Conservation (phyloP, 208 protist species). For the Crithidia brevicula region DNA sequence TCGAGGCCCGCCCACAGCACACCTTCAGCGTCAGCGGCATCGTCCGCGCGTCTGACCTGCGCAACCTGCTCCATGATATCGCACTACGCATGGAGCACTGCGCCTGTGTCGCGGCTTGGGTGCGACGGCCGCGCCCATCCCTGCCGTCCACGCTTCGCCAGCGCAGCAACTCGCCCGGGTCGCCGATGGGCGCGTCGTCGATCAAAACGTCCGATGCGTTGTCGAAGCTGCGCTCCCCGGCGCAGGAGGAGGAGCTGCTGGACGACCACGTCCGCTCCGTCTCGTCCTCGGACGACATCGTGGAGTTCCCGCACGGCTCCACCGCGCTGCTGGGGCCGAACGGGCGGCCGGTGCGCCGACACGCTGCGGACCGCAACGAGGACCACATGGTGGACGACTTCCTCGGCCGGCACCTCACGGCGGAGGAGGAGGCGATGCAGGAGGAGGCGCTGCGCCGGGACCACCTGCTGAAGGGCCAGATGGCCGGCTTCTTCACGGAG, state of each 20-base stretch:
- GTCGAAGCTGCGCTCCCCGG: slow-evolving; percentile 6
- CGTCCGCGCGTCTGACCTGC: slow-evolving; percentile 41
- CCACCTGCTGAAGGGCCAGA: slow-evolving; percentile 46
- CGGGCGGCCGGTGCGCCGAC: slow-evolving; percentile 29
- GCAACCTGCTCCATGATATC: slow-evolving; percentile 42
- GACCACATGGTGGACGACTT: slow-evolving; percentile 20
- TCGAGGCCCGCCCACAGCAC: slow-evolving; percentile 35
- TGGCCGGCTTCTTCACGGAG: slow-evolving; percentile 60
- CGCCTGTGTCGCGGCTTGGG: slow-evolving; percentile 51
- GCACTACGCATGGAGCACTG: slow-evolving; percentile 45
- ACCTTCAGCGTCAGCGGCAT: slow-evolving; percentile 50
- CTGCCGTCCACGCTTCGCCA: neutral
- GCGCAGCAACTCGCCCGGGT: slow-evolving; percentile 1
- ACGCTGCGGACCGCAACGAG: slow-evolving; percentile 12
- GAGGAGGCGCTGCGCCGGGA: slow-evolving; percentile 52
- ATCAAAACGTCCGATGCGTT: neutral
- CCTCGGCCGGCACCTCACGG: slow-evolving; percentile 10
- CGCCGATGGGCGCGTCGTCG: neutral
- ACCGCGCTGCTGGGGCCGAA: slow-evolving; percentile 39
- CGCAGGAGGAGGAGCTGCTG: slow-evolving; percentile 27
- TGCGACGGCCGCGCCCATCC: slow-evolving; percentile 5
- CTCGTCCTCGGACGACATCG: slow-evolving; percentile 41
- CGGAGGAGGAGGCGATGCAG: slow-evolving; percentile 32
- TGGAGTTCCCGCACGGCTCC: slow-evolving; percentile 52
- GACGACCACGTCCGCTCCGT: slow-evolving; percentile 4